Evolutionary conservation across 2,329 filamentous ascomycete species (phyloP).

Genomic region (Penicillium sp.): DNA sequence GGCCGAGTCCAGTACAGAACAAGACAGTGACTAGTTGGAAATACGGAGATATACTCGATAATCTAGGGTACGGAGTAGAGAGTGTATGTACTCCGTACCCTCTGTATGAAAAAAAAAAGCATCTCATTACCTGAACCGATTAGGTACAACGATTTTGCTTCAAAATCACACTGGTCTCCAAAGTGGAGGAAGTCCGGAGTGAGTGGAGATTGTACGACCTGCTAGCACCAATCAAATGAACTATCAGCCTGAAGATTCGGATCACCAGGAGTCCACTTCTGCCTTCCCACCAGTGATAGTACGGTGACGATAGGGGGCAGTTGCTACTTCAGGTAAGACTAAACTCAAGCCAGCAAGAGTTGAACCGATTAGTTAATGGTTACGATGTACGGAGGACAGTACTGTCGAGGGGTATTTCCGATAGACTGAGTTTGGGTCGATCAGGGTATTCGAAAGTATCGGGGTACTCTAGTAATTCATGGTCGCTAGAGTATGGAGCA

Average conservation of each 20-base stretch:
- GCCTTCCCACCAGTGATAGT: not conserved
- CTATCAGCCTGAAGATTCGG: slow-evolving; percentile 22
- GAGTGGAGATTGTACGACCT: slow-evolving; percentile 3
- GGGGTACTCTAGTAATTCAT: not conserved
- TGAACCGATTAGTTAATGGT: not conserved
- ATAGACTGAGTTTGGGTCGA: not conserved
- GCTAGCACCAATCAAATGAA: not conserved
- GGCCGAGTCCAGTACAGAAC: slow-evolving; percentile 10
- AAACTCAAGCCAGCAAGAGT: slow-evolving; percentile 17
- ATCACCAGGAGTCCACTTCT: slow-evolving; percentile 3
- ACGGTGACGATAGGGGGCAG: slow-evolving; percentile 14
- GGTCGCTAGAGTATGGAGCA: not conserved
- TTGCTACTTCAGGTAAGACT: slow-evolving; percentile 16
- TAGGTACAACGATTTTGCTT: not conserved
- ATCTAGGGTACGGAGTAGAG: not conserved
- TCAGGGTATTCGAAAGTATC: not conserved
- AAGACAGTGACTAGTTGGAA: too few species aligned
- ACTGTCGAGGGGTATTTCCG: not conserved
- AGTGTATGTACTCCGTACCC: not conserved
- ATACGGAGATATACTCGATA: not conserved
- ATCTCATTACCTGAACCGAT: slow-evolving; percentile 3
- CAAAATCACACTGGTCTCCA: not conserved
- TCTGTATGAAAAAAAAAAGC: too few species aligned
- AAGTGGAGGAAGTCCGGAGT: slow-evolving; percentile 11
- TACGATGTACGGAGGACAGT: not conserved